These are phyloP conservation scores for Xenosphaeropsis pyriputrescens DNA, from an alignment of 2,329 filamentous ascomycete genomes.

Conservation along the genomic window DNA sequence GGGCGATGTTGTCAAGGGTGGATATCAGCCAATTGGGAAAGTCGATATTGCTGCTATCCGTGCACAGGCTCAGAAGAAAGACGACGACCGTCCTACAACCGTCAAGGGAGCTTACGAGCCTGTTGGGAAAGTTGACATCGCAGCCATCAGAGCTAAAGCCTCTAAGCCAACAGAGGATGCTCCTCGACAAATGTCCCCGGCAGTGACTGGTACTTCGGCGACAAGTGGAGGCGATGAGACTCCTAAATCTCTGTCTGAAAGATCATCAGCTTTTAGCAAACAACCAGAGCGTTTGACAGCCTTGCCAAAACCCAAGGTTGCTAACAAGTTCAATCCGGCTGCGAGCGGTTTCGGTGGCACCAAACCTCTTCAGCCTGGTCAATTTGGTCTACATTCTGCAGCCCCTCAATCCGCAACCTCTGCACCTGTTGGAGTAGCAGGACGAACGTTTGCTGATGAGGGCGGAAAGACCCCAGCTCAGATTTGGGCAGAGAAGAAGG, in stretches of 20 bases:
- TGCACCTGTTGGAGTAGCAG: constrained; percentile 60
- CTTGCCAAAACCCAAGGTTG: constrained; percentile 87
- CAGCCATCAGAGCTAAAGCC: constrained; percentile 74
- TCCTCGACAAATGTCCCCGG: constrained; percentile 22
- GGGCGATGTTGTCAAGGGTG: constrained; percentile 62
- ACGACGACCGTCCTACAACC: constrained; percentile 66
- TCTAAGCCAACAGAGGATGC: constrained; percentile 40
- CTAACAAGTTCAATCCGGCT: constrained; percentile 69
- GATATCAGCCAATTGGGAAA: constrained; percentile 89
- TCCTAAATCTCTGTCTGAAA: constrained; percentile 56
- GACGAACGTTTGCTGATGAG: constrained; percentile 85
- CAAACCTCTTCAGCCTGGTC: constrained; percentile 69
- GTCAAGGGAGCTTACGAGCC: constrained; percentile 94
- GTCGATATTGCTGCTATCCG: constrained; percentile 93
- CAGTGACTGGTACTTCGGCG: constrained; percentile 23
- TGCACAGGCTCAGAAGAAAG: constrained; percentile 50
- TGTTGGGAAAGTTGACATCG: constrained; percentile 92
- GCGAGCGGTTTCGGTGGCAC: constrained; percentile 68
- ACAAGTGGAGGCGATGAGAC: constrained; percentile 27
- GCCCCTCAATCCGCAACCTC: constrained; percentile 33
- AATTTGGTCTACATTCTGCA: constrained; percentile 47
- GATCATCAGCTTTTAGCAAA: constrained; percentile 57
- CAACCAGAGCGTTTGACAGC: constrained; percentile 69
- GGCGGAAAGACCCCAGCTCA: constrained; percentile 95
- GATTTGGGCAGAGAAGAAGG: constrained; percentile 96